Evolutionary conservation across 129 eudicot species (phyloP).

Genomic region (Artemisia tridentata): DNA sequence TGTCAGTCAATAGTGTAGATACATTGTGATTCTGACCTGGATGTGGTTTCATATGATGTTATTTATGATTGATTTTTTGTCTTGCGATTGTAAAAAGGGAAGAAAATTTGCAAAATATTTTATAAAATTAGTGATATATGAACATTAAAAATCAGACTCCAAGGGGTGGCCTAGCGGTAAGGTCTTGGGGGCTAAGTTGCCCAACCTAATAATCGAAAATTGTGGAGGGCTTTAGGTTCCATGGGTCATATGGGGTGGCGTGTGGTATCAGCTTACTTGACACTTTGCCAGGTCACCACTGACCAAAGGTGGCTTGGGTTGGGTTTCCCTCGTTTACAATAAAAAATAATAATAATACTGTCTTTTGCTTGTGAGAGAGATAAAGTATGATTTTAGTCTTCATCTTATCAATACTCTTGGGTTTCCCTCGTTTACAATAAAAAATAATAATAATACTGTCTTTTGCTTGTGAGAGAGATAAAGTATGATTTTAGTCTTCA

Average conservation of each 20-base stretch:
- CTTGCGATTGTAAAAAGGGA: background rate
- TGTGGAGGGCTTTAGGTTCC: background rate
- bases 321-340: background rate
- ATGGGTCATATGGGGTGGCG: too few species aligned
- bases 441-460: background rate
- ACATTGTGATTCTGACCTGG: background rate
- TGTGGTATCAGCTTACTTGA: too few species aligned
- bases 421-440: background rate
- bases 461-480: slow-evolving; percentile 9
- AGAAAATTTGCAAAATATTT: too few species aligned
- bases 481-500: background rate
- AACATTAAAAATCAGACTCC: too few species aligned
- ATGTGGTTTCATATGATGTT: background rate
- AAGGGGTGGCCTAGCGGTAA: too few species aligned
- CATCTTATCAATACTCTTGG: background rate
- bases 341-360: background rate
- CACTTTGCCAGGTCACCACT: too few species aligned
- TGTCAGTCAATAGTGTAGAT: background rate
- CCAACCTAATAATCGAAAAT: background rate
- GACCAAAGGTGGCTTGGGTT: too few species aligned
- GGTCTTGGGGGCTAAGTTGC: too few species aligned
- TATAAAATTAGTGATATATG: too few species aligned
- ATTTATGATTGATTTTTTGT: background rate
- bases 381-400: background rate
- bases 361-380: slow-evolving; percentile 8